These are phyloP conservation scores for Solanum lycopersicoides DNA, from an alignment of 257 asterid genomes.

Conservation along the genomic window DNA sequence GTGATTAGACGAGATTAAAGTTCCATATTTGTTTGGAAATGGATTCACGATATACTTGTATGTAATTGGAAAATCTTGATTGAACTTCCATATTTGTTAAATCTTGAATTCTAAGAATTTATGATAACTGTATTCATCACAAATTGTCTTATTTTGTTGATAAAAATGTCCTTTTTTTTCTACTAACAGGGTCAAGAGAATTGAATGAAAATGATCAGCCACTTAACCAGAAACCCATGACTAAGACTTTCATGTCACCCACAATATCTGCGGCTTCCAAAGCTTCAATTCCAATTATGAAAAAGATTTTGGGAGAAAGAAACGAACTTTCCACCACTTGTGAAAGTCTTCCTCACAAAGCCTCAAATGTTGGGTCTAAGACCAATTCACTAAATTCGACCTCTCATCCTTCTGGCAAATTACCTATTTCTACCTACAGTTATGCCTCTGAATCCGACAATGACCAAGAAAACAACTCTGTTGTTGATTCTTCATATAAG, in stretches of 20 bases:
- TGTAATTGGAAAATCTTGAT: background rate
- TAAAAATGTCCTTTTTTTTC: background rate
- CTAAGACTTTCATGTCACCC: constrained; percentile 50
- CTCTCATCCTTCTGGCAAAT: background rate
- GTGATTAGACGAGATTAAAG: background rate
- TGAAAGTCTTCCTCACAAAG: constrained; percentile 5
- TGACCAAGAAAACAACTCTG: constrained; percentile 6
- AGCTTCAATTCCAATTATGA: constrained; percentile 29
- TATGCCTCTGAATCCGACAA: constrained; percentile 12
- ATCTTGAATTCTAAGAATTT: background rate
- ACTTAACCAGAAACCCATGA: constrained; percentile 8
- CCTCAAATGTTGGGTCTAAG: background rate
- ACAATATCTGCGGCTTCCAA: constrained; percentile 58
- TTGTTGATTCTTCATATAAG: constrained; percentile 20
- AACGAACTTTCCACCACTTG: constrained; percentile 15
- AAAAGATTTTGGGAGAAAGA: constrained; percentile 46
- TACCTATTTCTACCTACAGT: background rate
- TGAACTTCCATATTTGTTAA: background rate
- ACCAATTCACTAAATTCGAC: background rate
- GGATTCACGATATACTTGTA: too few relatives aligned
- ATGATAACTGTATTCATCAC: background rate
- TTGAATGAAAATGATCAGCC: constrained; percentile 47
- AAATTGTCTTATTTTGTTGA: background rate
- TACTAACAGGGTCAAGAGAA: constrained; percentile 30
- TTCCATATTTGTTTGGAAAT: too few relatives aligned